These are phyloP conservation scores for Cercospora sojina DNA, from an alignment of 2,329 filamentous ascomycete genomes.

Conservation along the genomic window DNA sequence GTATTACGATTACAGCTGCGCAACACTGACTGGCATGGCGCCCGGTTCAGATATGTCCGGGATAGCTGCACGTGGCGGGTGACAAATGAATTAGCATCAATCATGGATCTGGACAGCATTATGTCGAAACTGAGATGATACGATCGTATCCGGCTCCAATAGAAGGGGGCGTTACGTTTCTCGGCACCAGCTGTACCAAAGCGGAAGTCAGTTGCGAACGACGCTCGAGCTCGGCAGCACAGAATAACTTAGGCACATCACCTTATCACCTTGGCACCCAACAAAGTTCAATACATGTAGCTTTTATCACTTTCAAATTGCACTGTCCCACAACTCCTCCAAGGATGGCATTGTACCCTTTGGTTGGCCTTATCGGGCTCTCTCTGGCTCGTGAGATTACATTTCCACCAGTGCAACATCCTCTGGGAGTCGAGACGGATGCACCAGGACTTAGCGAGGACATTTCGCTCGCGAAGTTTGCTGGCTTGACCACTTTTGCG, in stretches of 20 bases:
- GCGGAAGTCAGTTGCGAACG: not conserved
- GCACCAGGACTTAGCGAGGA: conserved; percentile 23
- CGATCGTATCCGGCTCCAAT: not conserved
- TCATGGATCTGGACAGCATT: not conserved
- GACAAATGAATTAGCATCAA: not conserved
- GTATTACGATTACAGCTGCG: not conserved
- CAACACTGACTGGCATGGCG: not conserved
- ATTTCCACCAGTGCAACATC: conserved; percentile 44
- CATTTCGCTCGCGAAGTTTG: conserved; percentile 35
- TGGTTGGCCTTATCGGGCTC: not conserved
- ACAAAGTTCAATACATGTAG: not conserved
- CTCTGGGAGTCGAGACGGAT: conserved; percentile 30
- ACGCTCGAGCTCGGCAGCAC: not conserved
- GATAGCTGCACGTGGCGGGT: not conserved
- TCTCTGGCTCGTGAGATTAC: conserved; percentile 42
- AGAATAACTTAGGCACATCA: not conserved
- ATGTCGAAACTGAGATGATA: not conserved
- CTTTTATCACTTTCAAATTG: not conserved
- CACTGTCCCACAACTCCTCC: not conserved
- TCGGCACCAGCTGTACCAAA: not conserved
- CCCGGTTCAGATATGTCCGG: not conserved
- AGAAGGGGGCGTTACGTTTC: not conserved
- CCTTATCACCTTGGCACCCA: not conserved
- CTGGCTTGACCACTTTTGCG: conserved; percentile 49
- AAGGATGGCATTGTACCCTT: not conserved